phyloP scores from a whole-genome alignment of 1,139 yeast species.

The Wickerhamomyces sp. region DNA sequence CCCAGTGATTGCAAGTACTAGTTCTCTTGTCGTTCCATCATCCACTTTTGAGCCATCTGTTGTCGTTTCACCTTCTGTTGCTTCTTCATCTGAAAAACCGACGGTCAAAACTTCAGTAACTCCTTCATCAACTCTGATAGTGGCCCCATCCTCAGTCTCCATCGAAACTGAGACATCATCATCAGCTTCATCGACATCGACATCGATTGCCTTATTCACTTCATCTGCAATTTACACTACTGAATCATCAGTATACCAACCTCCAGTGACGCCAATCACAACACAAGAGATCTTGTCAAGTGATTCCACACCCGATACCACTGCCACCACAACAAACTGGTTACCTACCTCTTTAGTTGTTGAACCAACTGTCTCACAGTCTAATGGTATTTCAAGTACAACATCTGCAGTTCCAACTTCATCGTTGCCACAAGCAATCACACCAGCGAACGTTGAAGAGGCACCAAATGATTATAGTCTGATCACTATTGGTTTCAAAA shows the following conservation, averaged over 20 bases:
- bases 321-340: slow-evolving; percentile 24
- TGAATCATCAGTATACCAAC: not conserved
- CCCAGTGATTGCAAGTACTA: not conserved
- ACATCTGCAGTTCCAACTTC: slow-evolving; percentile 39
- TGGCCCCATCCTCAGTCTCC: not conserved
- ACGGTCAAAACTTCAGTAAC: not conserved
- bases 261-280: slow-evolving; percentile 30
- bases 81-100: not conserved
- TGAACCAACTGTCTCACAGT: slow-evolving; percentile 24
- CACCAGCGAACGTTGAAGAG: slow-evolving; percentile 39
- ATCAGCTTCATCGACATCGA: too few relatives aligned
- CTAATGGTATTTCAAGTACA: slow-evolving; percentile 30
- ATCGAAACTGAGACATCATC: too few relatives aligned
- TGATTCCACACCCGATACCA: slow-evolving; percentile 5
- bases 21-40: not conserved
- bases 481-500: slow-evolving; percentile 67
- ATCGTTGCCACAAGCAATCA: slow-evolving; percentile 65
- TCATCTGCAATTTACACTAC: not conserved
- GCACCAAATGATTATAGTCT: slow-evolving; percentile 40
- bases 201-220: not conserved
- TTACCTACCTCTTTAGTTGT: slow-evolving; percentile 29
- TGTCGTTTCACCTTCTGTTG: slow-evolving; percentile 2
- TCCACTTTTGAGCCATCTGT: slow-evolving; percentile 1
- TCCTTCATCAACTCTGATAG: not conserved
- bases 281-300: slow-evolving; percentile 3